Conservation (phyloP, 768 basidiomycete genomes). For the Hygrophorus pudorinus region DNA sequence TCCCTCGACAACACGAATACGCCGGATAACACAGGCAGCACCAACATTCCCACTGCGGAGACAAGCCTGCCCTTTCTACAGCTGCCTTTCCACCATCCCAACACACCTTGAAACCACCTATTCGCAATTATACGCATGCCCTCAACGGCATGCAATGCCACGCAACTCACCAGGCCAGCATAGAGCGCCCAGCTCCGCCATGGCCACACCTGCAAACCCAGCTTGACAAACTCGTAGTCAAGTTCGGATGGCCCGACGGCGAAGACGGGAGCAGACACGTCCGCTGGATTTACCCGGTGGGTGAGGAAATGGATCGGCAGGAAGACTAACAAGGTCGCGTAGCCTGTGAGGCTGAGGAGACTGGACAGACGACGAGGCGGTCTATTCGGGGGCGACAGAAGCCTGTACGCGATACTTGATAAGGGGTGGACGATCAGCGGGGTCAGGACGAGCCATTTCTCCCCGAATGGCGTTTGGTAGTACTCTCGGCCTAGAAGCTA, state of each 20-base stretch:
- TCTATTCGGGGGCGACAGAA: conserved; percentile 26
- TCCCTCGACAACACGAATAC: conserved; percentile 45
- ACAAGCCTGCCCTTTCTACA: conserved; percentile 15
- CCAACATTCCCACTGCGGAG: conserved; percentile 24
- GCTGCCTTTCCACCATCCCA: conserved; percentile 15
- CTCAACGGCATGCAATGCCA: conserved; percentile 52
- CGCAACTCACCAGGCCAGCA: conserved; percentile 44
- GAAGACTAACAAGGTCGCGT: conserved; percentile 43
- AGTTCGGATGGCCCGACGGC: conserved; percentile 66
- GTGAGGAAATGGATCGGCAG: conserved; percentile 62
- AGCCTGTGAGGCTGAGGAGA: conserved; percentile 55
- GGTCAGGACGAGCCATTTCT: conserved; percentile 52
- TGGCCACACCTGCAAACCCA: conserved; percentile 54
- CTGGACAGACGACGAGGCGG: conserved; percentile 24
- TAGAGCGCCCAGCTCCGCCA: conserved; percentile 54
- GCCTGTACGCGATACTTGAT: conserved; percentile 17
- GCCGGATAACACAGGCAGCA: conserved; percentile 47
- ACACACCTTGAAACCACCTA: conserved; percentile 28
- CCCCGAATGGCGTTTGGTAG: conserved; percentile 65
- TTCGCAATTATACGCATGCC: conserved; percentile 45
- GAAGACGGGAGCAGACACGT: conserved; percentile 36
- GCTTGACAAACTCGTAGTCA: conserved; percentile 78
- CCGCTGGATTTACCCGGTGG: conserved; percentile 51
- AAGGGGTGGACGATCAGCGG: conserved; percentile 33
- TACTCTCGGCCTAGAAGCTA: conserved; percentile 80